phyloP scores from a whole-genome alignment of 2,329 filamentous ascomycete species.

The Colletotrichum theobromicola region DNA sequence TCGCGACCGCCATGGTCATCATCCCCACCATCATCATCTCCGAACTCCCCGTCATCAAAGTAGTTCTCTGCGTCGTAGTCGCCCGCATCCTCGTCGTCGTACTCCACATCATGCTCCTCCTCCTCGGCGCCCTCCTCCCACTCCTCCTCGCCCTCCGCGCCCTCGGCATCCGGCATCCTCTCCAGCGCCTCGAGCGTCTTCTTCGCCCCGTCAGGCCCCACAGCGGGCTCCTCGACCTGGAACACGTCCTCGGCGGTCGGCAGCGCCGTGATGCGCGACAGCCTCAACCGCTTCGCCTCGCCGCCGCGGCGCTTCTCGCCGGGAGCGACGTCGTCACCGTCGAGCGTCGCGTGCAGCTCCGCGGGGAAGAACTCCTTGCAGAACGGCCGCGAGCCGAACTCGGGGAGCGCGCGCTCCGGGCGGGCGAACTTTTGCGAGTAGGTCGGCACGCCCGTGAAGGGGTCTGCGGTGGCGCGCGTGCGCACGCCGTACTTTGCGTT shows the following conservation, averaged over 20 bases:
- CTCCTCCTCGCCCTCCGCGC: slow-evolving; percentile 50
- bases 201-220: slow-evolving; percentile 31
- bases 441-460: slow-evolving; percentile 63
- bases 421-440: slow-evolving; percentile 61
- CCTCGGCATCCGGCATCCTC: slow-evolving; percentile 55
- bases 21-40: slow-evolving; percentile 56
- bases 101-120: slow-evolving; percentile 54
- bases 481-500: slow-evolving; percentile 60
- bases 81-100: slow-evolving; percentile 64
- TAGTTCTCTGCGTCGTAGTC: slow-evolving; percentile 67
- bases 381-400: slow-evolving; percentile 56
- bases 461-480: slow-evolving; percentile 61
- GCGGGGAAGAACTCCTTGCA: slow-evolving; percentile 59
- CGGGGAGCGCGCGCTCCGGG: slow-evolving; percentile 57
- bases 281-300: slow-evolving; percentile 51
- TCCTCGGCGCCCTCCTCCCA: slow-evolving; percentile 51
- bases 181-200: slow-evolving; percentile 51
- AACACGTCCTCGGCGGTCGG: slow-evolving; percentile 59
- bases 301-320: slow-evolving; percentile 24
- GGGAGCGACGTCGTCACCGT: slow-evolving; percentile 45
- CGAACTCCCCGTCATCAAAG: slow-evolving; percentile 63
- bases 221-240: slow-evolving; percentile 36
- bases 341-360: slow-evolving; percentile 61
- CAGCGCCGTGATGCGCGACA: slow-evolving; percentile 52
- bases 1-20: slow-evolving; percentile 48